Percentiles rank a stretch among this genome's conserved stretches.
phyloP scores from a whole-genome alignment of 495 filamentous ascomycete genomes.

The Penicillium argentinense region DNA sequence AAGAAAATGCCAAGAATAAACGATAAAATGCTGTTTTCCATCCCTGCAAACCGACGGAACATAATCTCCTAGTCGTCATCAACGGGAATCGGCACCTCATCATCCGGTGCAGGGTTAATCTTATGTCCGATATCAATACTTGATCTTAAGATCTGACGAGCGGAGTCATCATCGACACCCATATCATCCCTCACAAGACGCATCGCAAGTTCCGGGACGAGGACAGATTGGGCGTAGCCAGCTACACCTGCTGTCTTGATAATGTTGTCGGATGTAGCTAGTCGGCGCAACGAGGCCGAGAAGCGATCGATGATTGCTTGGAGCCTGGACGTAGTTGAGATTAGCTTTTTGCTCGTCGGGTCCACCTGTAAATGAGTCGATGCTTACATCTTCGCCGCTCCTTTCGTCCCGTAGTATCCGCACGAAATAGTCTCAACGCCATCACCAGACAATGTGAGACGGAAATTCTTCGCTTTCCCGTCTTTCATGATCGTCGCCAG shows the following conservation, averaged over 20 bases:
- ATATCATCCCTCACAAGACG: constrained; percentile 85
- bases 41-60: no score
- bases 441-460: constrained; percentile 45
- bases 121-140: constrained; percentile 77
- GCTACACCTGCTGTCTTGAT: constrained; percentile 68
- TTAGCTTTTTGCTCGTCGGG: neutral
- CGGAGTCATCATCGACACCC: constrained; percentile 60
- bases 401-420: constrained; percentile 88
- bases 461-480: constrained; percentile 61
- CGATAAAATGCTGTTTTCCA: neutral
- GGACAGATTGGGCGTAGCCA: constrained; percentile 77
- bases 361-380: neutral
- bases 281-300: constrained; percentile 58
- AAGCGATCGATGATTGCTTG: constrained; percentile 66
- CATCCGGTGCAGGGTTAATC: constrained; percentile 64
- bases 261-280: constrained; percentile 64
- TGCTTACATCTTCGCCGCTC: constrained; percentile 62
- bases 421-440: constrained; percentile 50
- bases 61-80: no score
- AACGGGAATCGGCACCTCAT: constrained; percentile 49
- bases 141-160: constrained; percentile 67
- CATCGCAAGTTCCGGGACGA: constrained; percentile 82
- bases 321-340: constrained; percentile 35
- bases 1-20: neutral
- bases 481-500: constrained; percentile 58